Conservation (phyloP, 352 stramenopile genomes). For the Pythium phragmitis region DNA sequence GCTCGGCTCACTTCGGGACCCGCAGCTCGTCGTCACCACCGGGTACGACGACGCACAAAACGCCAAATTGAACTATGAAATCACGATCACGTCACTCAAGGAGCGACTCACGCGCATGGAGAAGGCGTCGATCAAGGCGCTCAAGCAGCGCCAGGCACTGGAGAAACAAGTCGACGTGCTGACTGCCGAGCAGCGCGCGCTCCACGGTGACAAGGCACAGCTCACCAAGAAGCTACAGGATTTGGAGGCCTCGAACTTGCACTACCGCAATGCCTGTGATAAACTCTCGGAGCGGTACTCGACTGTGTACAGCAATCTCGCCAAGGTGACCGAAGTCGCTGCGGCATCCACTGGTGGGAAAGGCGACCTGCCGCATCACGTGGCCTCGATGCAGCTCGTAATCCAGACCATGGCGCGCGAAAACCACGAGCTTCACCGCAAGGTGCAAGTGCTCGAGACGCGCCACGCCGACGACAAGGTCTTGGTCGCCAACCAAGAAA, state of each 20-base stretch:
- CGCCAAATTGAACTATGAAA: conserved; percentile 34
- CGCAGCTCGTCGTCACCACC: not conserved
- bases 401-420: conserved; percentile 60
- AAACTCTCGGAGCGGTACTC: conserved; percentile 66
- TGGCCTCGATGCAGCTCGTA: conserved; percentile 36
- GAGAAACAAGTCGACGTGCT: conserved; percentile 43
- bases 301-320: conserved; percentile 49
- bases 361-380: conserved; percentile 13
- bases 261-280: conserved; percentile 63
- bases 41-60: conserved; percentile 15
- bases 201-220: conserved; percentile 37
- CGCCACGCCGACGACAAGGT: conserved; percentile 60
- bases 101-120: conserved; percentile 46
- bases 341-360: conserved; percentile 15
- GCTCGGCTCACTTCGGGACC: conserved; percentile 13
- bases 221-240: conserved; percentile 44
- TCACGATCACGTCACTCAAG: conserved; percentile 46
- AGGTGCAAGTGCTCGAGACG: conserved; percentile 58
- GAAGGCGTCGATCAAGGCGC: conserved; percentile 30
- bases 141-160: conserved; percentile 32
- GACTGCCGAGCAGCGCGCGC: conserved; percentile 37
- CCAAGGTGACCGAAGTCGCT: conserved; percentile 44
- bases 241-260: conserved; percentile 39
- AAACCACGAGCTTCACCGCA: conserved; percentile 69
- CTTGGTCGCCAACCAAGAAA: conserved; percentile 52